phyloP scores from a whole-genome alignment of 768 basidiomycete genomes.

The Calocybe cyanea region DNA sequence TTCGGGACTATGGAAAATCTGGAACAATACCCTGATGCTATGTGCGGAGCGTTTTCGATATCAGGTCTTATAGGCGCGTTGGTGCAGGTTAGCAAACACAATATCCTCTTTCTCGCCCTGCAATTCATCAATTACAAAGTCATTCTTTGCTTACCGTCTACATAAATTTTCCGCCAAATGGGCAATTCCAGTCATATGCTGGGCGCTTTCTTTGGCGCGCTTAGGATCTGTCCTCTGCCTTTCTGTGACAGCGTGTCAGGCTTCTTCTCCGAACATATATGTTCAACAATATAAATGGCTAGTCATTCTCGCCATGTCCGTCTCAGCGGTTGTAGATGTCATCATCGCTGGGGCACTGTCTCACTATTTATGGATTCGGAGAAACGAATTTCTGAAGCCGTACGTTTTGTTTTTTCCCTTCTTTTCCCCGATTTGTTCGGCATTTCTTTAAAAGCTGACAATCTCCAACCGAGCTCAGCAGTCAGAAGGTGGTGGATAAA shows the following conservation, averaged over 20 bases:
- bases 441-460: too few species aligned
- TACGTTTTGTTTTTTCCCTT: too few species aligned
- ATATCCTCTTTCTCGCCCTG: background rate
- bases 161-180: conserved; percentile 4
- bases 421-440: too few species aligned
- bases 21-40: conserved; percentile 5
- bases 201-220: conserved; percentile 10
- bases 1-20: conserved; percentile 4
- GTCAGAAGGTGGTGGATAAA: conserved; percentile 8
- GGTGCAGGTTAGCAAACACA: conserved; percentile 4
- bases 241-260: conserved; percentile 9
- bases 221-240: conserved; percentile 2
- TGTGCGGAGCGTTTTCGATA: conserved; percentile 8
- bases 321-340: conserved; percentile 9
- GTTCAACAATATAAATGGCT: conserved; percentile 8
- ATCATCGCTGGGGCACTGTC: conserved; percentile 8
- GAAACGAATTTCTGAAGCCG: conserved; percentile 6
- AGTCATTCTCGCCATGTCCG: conserved; percentile 2
- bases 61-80: conserved; percentile 8
- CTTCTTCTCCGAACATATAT: conserved; percentile 1
- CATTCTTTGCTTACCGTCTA: conserved; percentile 14
- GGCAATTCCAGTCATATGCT: conserved; percentile 7
- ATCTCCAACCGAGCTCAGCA: background rate
- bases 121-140: background rate
- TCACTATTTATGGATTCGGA: conserved; percentile 5